Evolutionary conservation across 1,284 basidiomycete species (phyloP).

Genomic region (Puccinia coronata): DNA sequence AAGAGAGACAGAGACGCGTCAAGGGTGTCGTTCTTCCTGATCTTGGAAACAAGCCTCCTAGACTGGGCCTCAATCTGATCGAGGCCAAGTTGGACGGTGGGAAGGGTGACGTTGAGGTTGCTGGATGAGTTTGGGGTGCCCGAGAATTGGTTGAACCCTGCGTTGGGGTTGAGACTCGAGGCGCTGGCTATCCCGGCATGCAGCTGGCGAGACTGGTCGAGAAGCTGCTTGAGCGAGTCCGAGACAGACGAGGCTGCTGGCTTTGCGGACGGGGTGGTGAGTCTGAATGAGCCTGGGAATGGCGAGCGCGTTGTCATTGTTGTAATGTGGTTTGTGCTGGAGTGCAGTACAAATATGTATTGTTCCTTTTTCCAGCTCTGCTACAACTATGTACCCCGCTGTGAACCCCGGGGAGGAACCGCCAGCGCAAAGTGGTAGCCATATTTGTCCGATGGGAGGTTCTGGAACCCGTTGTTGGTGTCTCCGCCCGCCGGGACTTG

Average conservation of each 20-base stretch:
- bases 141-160: slow-evolving; percentile 41
- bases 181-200: slow-evolving; percentile 48
- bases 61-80: slow-evolving; percentile 91
- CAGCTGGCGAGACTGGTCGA: slow-evolving; percentile 56
- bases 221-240: slow-evolving; percentile 50
- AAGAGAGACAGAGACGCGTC: slow-evolving; percentile 47
- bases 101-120: slow-evolving; percentile 63
- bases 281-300: slow-evolving; percentile 42
- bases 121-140: slow-evolving; percentile 64
- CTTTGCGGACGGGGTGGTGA: slow-evolving; percentile 45
- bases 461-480: slow-evolving; percentile 61
- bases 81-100: slow-evolving; percentile 78
- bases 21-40: slow-evolving; percentile 61
- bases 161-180: slow-evolving; percentile 26
- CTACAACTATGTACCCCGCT: too few relatives aligned
- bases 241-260: slow-evolving; percentile 20
- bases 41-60: slow-evolving; percentile 68
- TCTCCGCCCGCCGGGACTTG: slow-evolving; percentile 55
- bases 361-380: too few relatives aligned
- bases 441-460: slow-evolving; percentile 70
- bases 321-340: background rate
- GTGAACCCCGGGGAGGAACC: too few relatives aligned
- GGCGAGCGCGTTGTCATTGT: background rate
- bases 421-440: slow-evolving; percentile 68
- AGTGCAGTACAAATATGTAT: too few relatives aligned